These are phyloP conservation scores for Veloporphyrellus conicus DNA, from an alignment of 1,284 basidiomycete genomes.

Conservation along the genomic window DNA sequence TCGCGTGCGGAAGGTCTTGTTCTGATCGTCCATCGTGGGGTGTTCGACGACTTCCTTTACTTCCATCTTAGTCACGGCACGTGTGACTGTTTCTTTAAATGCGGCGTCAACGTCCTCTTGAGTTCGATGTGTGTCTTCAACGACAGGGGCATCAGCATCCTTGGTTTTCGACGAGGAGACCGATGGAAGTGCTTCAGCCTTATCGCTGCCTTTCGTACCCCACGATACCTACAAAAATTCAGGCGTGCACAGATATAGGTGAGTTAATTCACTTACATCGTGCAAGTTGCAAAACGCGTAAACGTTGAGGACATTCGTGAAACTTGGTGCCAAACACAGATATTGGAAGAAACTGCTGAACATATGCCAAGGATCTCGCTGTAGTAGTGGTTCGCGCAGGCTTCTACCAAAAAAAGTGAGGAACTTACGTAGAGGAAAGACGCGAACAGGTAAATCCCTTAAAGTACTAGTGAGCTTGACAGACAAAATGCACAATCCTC, in stretches of 20 bases:
- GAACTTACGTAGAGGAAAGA: slow-evolving; percentile 84
- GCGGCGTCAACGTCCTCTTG: slow-evolving; percentile 90
- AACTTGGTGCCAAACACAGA: slow-evolving; percentile 82
- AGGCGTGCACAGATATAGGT: slow-evolving; percentile 1
- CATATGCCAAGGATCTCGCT: slow-evolving; percentile 98
- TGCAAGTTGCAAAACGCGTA: slow-evolving; percentile 96
- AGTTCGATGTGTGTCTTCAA: slow-evolving; percentile 75
- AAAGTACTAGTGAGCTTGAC: background rate
- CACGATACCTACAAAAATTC: slow-evolving; percentile 61
- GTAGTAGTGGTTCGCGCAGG: slow-evolving; percentile 6
- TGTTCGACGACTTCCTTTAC: slow-evolving; percentile 69
- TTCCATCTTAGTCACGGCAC: slow-evolving; percentile 82
- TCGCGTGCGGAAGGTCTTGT: slow-evolving; percentile 91
- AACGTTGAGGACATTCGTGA: slow-evolving; percentile 92
- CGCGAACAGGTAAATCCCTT: slow-evolving; percentile 75
- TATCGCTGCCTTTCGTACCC: slow-evolving; percentile 97
- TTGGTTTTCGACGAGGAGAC: slow-evolving; percentile 82
- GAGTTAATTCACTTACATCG: slow-evolving; percentile 52
- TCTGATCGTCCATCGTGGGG: slow-evolving; percentile 87
- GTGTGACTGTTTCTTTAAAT: slow-evolving; percentile 90
- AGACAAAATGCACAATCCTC: background rate
- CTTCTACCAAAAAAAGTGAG: background rate
- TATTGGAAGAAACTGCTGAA: slow-evolving; percentile 96
- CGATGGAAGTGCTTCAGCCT: slow-evolving; percentile 89
- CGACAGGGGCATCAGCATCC: slow-evolving; percentile 69